Evolutionary conservation across 805 yeast genomes (phyloP), one percentile per base, ranked within the genome.

Genomic region (Saccharomycopsis sp.): DNA sequence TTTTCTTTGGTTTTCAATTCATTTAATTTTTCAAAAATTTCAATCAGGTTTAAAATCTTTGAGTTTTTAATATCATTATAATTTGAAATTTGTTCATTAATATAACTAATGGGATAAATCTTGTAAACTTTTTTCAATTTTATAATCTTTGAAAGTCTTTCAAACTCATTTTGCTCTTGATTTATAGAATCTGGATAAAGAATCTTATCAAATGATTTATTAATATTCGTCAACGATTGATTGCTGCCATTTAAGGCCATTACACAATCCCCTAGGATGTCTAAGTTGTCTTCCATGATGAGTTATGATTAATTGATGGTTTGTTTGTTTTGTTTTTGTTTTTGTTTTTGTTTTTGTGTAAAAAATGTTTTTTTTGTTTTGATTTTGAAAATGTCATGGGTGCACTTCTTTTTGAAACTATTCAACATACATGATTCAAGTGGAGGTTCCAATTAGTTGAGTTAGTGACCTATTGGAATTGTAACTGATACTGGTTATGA

Each of bases 51-150:
- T 36, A 46, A 27, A n/a, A 46, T 46, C 20, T 34, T 21, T 18
- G 40, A 37, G 30, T 44, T 44, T 23, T 46, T 44, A 14, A 44
- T 41, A 25, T 30, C 29, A 33, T 46, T 46, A 23, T 43, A 46
- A 15, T 44, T 36, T n/a, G 40, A 32, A 31, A 46, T 44, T 31
- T 46, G 48, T 10, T 40, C 42, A 34, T 46, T 46, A 8, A 46
- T 33, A 23, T 41, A 38, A 2, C 36, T 36, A 14, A 46, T 41
- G 5, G 49, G 47, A 33, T 46, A 46, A n/a, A 44, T 35, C 25
- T 19, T 34, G 25, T 44, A 46, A 12, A 44, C 45, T 34, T 46
- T 46, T 30, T 46, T 44, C 21, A 36, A 21, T 8, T 34, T 31
- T 3, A 40, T 28, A n/a, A 46, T 44, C 29, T 39, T 37, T 18